Conservation (phyloP, 345 rosid species). For the Eucalyptus globulus region DNA sequence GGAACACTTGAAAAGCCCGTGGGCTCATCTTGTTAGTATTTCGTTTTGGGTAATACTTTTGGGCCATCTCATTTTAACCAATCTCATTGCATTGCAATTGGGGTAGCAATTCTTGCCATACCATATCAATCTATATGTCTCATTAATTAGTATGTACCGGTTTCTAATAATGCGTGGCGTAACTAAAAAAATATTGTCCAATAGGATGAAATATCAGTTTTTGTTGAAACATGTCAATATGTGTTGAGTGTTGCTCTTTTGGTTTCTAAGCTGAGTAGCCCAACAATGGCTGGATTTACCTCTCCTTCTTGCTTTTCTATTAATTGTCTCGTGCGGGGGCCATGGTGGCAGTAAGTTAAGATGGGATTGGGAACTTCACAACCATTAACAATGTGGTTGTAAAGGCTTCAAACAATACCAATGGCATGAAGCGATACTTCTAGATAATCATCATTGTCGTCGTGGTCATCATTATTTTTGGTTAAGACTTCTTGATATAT, state of each 20-base stretch:
- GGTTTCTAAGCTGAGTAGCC: background rate
- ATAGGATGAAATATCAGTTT: background rate
- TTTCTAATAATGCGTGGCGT: too few species aligned
- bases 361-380: background rate
- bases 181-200: background rate
- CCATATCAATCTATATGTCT: background rate
- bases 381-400: background rate
- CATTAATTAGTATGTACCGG: background rate
- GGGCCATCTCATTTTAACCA: background rate
- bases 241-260: background rate
- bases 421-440: background rate
- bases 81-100: background rate
- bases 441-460: too few species aligned
- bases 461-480: accelerated
- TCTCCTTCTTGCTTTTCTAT: background rate
- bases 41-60: background rate
- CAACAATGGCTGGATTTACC: background rate
- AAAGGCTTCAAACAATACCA: background rate
- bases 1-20: background rate
- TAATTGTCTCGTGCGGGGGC: background rate
- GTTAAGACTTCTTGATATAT: too few species aligned
- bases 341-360: background rate
- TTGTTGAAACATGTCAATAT: background rate
- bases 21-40: background rate
- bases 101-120: background rate